Percentiles rank a stretch among this genome's conserved stretches.
phyloP scores from a whole-genome alignment of 768 basidiomycete genomes.

The Austroboletus festivus region DNA sequence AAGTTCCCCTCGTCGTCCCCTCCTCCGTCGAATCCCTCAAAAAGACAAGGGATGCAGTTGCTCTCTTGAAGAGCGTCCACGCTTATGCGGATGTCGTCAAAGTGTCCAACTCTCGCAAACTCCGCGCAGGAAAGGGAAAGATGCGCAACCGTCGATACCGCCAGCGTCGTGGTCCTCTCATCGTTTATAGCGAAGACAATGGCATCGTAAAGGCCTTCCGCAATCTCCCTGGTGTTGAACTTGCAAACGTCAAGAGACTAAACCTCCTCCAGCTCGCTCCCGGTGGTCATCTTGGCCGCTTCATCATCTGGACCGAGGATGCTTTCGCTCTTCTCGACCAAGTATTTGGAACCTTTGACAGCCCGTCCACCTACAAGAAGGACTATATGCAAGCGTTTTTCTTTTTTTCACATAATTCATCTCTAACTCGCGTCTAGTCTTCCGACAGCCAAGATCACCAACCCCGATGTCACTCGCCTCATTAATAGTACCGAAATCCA shows the following conservation, averaged over 20 bases:
- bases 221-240: constrained; percentile 97
- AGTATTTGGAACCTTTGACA: constrained; percentile 94
- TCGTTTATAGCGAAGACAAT: constrained; percentile 96
- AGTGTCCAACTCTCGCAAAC: constrained; percentile 95
- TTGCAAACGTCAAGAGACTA: constrained; percentile 88
- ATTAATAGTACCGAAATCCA: constrained; percentile 99
- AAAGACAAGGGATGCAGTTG: constrained; percentile 96
- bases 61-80: constrained; percentile 84
- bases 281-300: constrained; percentile 98
- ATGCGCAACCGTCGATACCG: constrained; percentile 94
- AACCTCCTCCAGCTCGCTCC: constrained; percentile 99
- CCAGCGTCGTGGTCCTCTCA: constrained; percentile 94
- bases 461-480: constrained; percentile 94
- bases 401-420: not conserved
- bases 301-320: constrained; percentile 98
- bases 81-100: constrained; percentile 94
- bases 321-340: constrained; percentile 93
- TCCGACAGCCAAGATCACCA: constrained; percentile 93
- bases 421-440: constrained; percentile 46
- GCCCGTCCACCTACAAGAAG: constrained; percentile 81
- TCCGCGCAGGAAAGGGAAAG: constrained; percentile 97
- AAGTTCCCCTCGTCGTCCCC: constrained; percentile 91
- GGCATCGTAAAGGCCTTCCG: constrained; percentile 99
- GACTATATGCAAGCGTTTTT: constrained; percentile 65
- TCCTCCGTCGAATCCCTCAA: constrained; percentile 78